Conservation (phyloP, 75 land plant genomes). For the Isoetes taiwanensis region DNA sequence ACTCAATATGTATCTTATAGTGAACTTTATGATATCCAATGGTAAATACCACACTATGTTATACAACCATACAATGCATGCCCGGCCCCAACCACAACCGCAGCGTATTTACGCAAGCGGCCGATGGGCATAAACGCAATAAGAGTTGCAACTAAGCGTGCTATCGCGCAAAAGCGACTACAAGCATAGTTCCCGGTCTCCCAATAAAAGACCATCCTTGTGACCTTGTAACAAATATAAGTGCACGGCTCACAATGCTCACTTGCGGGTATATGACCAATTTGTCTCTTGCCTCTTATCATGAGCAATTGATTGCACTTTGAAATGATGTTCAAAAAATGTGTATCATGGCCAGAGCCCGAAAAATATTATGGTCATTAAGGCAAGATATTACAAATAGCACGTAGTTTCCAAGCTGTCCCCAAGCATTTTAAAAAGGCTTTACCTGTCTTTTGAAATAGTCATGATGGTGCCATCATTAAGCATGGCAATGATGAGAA, state of each 20-base stretch:
- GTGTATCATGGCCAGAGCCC: slow-evolving; percentile 17
- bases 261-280: slow-evolving; percentile 26
- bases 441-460: slow-evolving; percentile 16
- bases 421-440: not conserved
- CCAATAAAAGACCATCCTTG: slow-evolving; percentile 19
- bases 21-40: slow-evolving; percentile 22
- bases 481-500: slow-evolving; percentile 24
- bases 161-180: slow-evolving; percentile 23
- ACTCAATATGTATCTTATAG: slow-evolving; percentile 12
- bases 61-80: slow-evolving; percentile 24
- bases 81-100: slow-evolving; percentile 38
- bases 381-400: slow-evolving; percentile 17
- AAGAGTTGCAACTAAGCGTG: slow-evolving; percentile 24
- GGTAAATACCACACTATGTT: slow-evolving; percentile 23
- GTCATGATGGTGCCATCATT: slow-evolving; percentile 34
- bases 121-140: slow-evolving; percentile 33
- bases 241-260: slow-evolving; percentile 28
- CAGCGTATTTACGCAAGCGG: slow-evolving; percentile 21
- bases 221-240: slow-evolving; percentile 28
- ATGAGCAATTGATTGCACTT: slow-evolving; percentile 8
- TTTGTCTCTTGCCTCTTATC: slow-evolving; percentile 10
- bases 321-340: slow-evolving; percentile 20
- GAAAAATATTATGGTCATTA: slow-evolving; percentile 17
- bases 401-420: too few species aligned
- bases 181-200: slow-evolving; percentile 21